Percentiles rank a stretch among this genome's conserved stretches.
These are phyloP conservation scores for Monilinia aucupariae DNA, from an alignment of 2,329 filamentous ascomycete genomes.

Conservation along the genomic window DNA sequence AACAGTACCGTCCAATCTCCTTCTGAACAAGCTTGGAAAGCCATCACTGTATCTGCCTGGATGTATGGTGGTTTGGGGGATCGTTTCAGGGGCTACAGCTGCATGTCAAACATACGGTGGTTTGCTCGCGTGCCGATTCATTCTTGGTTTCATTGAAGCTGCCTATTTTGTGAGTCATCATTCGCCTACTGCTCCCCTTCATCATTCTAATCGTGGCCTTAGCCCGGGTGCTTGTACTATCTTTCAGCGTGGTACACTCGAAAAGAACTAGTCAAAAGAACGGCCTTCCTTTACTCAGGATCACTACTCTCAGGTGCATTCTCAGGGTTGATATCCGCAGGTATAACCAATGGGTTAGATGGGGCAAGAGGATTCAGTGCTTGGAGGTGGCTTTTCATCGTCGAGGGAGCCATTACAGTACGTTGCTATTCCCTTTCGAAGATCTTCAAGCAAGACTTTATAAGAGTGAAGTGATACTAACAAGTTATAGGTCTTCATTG, in stretches of 20 bases:
- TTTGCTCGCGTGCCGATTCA: slow-evolving; percentile 43
- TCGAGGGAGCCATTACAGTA: slow-evolving; percentile 41
- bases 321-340: slow-evolving; percentile 46
- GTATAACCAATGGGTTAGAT: slow-evolving; percentile 43
- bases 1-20: slow-evolving; percentile 43
- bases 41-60: slow-evolving; percentile 47
- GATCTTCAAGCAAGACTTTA: background rate
- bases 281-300: slow-evolving; percentile 44
- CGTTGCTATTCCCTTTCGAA: background rate
- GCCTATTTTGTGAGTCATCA: slow-evolving; percentile 44
- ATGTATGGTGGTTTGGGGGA: slow-evolving; percentile 46
- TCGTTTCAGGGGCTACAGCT: slow-evolving; percentile 45
- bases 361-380: slow-evolving; percentile 44
- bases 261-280: slow-evolving; percentile 41
- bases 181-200: background rate
- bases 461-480: background rate
- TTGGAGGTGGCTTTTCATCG: slow-evolving; percentile 51
- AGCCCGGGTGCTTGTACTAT: slow-evolving; percentile 19
- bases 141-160: slow-evolving; percentile 51
- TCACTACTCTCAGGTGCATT: slow-evolving; percentile 44
- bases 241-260: slow-evolving; percentile 41
- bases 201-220: background rate
- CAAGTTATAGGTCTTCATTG: slow-evolving; percentile 5
- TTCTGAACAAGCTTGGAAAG: slow-evolving; percentile 45
- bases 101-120: slow-evolving; percentile 43